Conservation (phyloP, 495 filamentous ascomycete species). For the Glarea lozoyensis region DNA sequence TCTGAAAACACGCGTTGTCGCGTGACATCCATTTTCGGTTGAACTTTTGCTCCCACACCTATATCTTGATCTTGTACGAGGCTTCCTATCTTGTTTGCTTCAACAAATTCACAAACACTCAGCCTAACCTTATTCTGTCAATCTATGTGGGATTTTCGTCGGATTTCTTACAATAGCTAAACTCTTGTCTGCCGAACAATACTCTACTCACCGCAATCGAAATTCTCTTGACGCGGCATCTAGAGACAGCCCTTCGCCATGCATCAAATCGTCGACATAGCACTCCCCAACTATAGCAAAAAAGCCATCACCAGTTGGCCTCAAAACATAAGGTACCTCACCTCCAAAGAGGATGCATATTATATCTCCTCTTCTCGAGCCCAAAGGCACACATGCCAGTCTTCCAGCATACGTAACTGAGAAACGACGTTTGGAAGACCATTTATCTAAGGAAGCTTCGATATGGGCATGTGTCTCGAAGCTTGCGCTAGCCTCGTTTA, state of each 20-base stretch:
- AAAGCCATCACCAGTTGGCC: conserved; percentile 3
- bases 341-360: conserved; percentile 22
- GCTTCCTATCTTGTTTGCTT: too few species aligned
- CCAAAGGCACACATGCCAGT: conserved; percentile 2
- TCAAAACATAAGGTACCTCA: conserved; percentile 21
- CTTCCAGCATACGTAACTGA: background rate
- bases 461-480: background rate
- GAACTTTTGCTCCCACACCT: too few species aligned
- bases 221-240: conserved; percentile 3
- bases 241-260: conserved; percentile 6
- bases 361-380: conserved; percentile 13
- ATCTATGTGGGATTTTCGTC: too few species aligned
- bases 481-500: background rate
- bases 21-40: too few species aligned
- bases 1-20: too few species aligned
- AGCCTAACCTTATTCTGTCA: too few species aligned
- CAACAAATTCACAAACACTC: too few species aligned
- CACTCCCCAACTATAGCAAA: conserved; percentile 6
- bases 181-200: too few species aligned
- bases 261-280: conserved; percentile 16
- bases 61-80: too few species aligned
- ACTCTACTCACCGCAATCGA: background rate
- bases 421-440: conserved; percentile 5
- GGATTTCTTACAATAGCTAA: too few species aligned
- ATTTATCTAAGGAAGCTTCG: conserved; percentile 1